Base-by-base conservation (phyloP, 148 eudicot genomes). In the Vaccinium darrowii region DNA sequence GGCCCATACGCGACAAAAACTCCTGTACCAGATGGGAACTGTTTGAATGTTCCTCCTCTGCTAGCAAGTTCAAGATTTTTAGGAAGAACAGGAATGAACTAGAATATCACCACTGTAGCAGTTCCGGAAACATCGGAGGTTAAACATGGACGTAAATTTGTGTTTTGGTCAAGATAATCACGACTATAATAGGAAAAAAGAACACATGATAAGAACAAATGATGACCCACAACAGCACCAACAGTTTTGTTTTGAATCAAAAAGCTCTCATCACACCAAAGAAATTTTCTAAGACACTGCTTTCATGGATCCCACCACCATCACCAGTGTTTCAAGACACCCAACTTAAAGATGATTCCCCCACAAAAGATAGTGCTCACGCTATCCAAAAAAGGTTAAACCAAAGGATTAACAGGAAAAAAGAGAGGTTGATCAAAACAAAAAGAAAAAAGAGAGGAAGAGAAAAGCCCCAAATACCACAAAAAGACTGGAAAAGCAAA, bases 241-340 rank as follows among this genome's bases (percentile, higher is more conserved):
- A 54, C 13, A 79, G 82, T 50, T 52, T 36, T 60, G 75, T 49
- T 81, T 63, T 63, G n/a, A 63, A 81, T 14, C 0, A 49, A 65
- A 65, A 23, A 65, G 83, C 57, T 65, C 83, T 81, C 72, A 81
- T 47, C 75, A 60, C 27, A 39, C 7, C 27, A 39, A 80, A 80
- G 82, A 80, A 36, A 58, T 5, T 19, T 65, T 25, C 71, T n/a
- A 19, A 7, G 54, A 43, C 36, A 62, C 23, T 65, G 75, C 76
- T 81, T 81, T 81, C 76, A 81, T 63, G 83, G 75, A 65, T 82
- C 84, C 77, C 83, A 80, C 83, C 83, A 80, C 73, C 78, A 81
- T 76, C 83, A 67, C 76, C 62, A 69, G 14, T 82, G 50, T 71
- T 62, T 77, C 76, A 47, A 65, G 33, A n/a, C 73, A 60, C 33